Evolutionary conservation across 1,284 basidiomycete genomes (phyloP).

Genomic region (Ceratobasidium sp.): DNA sequence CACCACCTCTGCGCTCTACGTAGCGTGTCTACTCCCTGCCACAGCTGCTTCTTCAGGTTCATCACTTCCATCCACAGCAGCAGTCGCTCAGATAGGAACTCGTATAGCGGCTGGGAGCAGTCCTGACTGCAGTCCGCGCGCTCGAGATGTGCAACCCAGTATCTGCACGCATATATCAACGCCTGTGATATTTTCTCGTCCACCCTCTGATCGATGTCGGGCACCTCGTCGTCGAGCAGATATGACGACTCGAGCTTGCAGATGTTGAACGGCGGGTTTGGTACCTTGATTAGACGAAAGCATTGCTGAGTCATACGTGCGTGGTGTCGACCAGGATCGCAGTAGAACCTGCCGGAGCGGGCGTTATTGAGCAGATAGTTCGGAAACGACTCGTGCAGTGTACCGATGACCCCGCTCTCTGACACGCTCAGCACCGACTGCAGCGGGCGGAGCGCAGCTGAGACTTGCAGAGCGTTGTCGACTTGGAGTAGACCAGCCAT

Average conservation of each 20-base stretch:
- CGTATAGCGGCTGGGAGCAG: background rate
- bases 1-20: background rate
- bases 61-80: constrained; percentile 37
- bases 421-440: background rate
- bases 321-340: background rate
- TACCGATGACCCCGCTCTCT: background rate
- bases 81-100: constrained; percentile 20
- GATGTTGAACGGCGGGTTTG: constrained; percentile 25
- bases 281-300: background rate
- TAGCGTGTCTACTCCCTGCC: background rate
- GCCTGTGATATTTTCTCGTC: background rate
- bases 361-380: background rate
- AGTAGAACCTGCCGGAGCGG: background rate
- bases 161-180: constrained; percentile 17
- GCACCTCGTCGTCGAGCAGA: background rate
- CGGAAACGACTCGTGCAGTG: background rate
- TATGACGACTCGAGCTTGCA: constrained; percentile 32
- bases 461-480: background rate
- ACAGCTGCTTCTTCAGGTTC: constrained; percentile 12
- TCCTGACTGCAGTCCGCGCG: background rate
- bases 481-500: background rate
- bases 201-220: background rate
- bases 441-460: background rate
- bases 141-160: constrained; percentile 15
- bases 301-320: background rate